Base-by-base conservation (phyloP, 208 protist genomes). In the Trypanosoma conorhini region DNA sequence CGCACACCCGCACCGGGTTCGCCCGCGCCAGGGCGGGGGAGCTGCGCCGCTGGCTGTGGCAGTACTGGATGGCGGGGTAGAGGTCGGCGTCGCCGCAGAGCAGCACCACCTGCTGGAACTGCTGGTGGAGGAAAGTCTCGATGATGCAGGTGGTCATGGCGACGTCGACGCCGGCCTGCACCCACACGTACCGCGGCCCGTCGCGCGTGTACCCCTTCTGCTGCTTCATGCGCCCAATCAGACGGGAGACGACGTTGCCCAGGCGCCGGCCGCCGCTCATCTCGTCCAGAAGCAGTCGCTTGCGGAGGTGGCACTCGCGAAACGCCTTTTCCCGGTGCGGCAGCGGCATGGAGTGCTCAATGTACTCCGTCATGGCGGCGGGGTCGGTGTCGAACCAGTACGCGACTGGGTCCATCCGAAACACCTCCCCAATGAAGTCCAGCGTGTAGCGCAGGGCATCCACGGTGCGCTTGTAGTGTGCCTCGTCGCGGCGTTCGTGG, bases 301-400 rank as follows among this genome's bases (percentile, higher is more conserved):
- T 86, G 48, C 88, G 80, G 57, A 86, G 52, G 19, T 76, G 67
- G 21, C 63, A 79, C 52, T 91, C 85, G 55, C 76, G 81, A 33
- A 93, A 87, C 33, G 81, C 80, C 5, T 60, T 62, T 62, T 86
- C 81, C 50, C 91, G 77, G 70, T 91, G 81, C 9, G 77, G 71
- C 30, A 91, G 72, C n/a, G 86, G 82, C 72, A 93, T 85, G 33
- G 79, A 85, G n/a, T 68, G 88, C 77, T 94, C 82, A 44, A 94
- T 69, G 68, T 91, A 94, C 63, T 91, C 80, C 22, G 73, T 82
- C 59, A 96, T 94, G 48, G 84, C 83, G 3, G 77, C 67, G 12
- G 88, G 88, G 68, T 92, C 84, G 0, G 85, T 94, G 77, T 96
- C 91, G 55, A 94, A 94, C 91, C 91, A 96, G 67, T 83, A 94